Evolutionary conservation across 179 eudicot species (phyloP), one percentile per base, ranked within the genome.

Genomic region (Beta macrorhiza): DNA sequence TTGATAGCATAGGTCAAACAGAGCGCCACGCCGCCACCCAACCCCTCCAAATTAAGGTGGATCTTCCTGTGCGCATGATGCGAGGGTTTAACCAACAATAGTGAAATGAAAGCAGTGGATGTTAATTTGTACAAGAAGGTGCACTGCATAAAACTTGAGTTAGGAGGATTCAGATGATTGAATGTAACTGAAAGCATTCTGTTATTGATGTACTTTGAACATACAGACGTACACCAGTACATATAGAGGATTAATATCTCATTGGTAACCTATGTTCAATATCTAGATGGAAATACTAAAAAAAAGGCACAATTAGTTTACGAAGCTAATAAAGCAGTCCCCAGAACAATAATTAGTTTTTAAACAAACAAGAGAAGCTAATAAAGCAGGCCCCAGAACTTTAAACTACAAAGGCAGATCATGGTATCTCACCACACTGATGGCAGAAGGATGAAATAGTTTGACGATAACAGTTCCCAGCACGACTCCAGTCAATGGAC

Each of bases 401-500:
- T 37, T 14, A 80, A 63, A 80, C 45, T 65, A 68, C 37, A 78
- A 61, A 67, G 16, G 67, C 70, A 16, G 77, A 84, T 75, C 68
- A 78, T 47, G 78, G 64, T 51, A 47, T 71, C 98, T 94, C 85
- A 97, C 99, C 98, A 97, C 87, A 83, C 93, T 84, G 83, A 97
- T 97, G 78, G 97, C 90, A 83, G 98, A 87, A 75, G 97, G 97
- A 79, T 90, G 90, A 86, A 86, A 97, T 82, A 97, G 81, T 85
- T 93, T 91, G 84, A 91, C 95, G 71, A 94, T 84, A 68, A 87
- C 76, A 81, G 97, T 97, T 78, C 99, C 97, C 89, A 97, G 79
- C 85, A 91, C 92, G 78, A 97, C 92, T 83, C 98, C 97, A 25
- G 99, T 91, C 81, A 97, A 90, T 76, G 99, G 99, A 67, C 99